Conservation (phyloP, 1,139 yeast species). For the Zygoascus meyerae region DNA sequence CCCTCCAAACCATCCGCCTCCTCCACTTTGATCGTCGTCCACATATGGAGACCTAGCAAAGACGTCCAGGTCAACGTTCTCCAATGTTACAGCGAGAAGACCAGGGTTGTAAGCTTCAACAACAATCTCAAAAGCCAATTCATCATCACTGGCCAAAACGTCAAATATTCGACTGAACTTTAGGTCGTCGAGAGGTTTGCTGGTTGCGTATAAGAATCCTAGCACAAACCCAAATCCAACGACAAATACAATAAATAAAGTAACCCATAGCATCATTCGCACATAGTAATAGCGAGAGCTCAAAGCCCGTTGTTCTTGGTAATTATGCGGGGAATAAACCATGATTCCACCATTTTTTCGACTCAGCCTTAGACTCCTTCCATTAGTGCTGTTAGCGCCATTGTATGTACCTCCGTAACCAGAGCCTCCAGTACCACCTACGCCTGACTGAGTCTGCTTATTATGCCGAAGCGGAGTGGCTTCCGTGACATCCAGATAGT, state of each 20-base stretch:
- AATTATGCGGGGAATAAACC: constrained; percentile 33
- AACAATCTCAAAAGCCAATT: constrained; percentile 69
- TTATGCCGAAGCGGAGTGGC: constrained; percentile 29
- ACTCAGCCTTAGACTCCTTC: constrained; percentile 17
- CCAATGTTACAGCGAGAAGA: constrained; percentile 57
- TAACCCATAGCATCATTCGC: constrained; percentile 29
- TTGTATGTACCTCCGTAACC: neutral
- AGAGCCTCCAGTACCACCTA: neutral
- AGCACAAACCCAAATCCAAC: constrained; percentile 59
- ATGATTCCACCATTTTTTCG: constrained; percentile 23
- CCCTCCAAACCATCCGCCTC: constrained; percentile 9
- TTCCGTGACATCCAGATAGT: constrained; percentile 28
- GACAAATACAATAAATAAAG: constrained; percentile 25
- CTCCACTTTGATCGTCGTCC: constrained; percentile 20
- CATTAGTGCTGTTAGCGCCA: constrained; percentile 8
- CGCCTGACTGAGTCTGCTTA: neutral
- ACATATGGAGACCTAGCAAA: constrained; percentile 75
- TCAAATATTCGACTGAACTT: constrained; percentile 56
- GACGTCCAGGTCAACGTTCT: constrained; percentile 69
- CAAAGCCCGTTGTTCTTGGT: constrained; percentile 23
- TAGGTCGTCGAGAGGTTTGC: constrained; percentile 72
- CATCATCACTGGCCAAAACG: constrained; percentile 77
- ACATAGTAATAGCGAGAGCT: constrained; percentile 23
- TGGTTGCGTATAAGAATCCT: constrained; percentile 82
- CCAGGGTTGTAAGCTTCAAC: constrained; percentile 88